Evolutionary conservation across 2,329 filamentous ascomycete genomes (phyloP), one percentile per base, ranked within the genome.

Genomic region (Aspergillus candidus): DNA sequence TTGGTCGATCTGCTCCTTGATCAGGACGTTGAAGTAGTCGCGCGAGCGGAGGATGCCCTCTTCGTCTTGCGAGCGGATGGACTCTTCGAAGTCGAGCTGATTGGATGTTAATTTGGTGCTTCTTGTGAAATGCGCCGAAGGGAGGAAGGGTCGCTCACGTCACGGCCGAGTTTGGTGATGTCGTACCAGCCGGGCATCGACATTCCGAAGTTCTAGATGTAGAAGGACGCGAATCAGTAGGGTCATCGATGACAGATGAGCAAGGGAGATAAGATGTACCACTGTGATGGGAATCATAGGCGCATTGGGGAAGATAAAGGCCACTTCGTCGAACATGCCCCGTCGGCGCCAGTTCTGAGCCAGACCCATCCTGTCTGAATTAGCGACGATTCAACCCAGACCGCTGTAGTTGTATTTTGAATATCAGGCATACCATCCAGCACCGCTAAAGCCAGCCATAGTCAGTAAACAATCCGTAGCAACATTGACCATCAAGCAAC

Each of bases 301-400:
- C 22, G 93, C 93, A 71, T 95, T 87, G 12, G 93, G 93, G 66
- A 98, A 84, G 61, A 98, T 80, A 67, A 97, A 97, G 62, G 91
- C 86, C 64, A 95, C 87, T 69, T 96, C 86, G 46, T 89, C 80
- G 52, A 97, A 88, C 60, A 84, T 83, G 65, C 82, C 79, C 40
- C 86, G 79, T 30, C 83, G 77, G 43, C 88, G 82, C 84, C 86
- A 96, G 68, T 91, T 88, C 72, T 94, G 84, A 29, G 93, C 88
- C 14, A 93, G 79, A 45, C 80, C 82, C 35, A 85, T 78, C 80
- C 81, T 76, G 31, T 17, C 43, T 11, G 18, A 38, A 27, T 27
- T 27, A 27, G 41, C 11, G 8, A 32, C 35, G 33, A 44, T 47
- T 41, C 22, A 15, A 8, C 2, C 37, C 13, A 30, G n/a, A 15